These are phyloP conservation scores for Centrapalus pauciflorus DNA, from an alignment of 129 eudicot species.

Conservation along the genomic window DNA sequence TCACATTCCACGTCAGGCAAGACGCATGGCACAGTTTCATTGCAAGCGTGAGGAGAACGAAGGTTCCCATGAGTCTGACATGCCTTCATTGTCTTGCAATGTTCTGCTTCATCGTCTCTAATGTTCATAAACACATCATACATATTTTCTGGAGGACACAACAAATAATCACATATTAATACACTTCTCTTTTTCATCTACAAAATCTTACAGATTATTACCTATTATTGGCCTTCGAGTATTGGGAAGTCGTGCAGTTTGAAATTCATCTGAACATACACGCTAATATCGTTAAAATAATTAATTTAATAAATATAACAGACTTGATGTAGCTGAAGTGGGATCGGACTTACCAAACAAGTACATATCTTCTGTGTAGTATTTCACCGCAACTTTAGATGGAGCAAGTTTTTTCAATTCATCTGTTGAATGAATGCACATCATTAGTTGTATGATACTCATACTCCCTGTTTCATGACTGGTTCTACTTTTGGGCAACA, in stretches of 20 bases:
- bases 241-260: constrained; percentile 70
- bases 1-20: constrained; percentile 61
- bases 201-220: no score
- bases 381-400: constrained; percentile 74
- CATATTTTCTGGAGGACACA: constrained; percentile 71
- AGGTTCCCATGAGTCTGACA: constrained; percentile 93
- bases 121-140: constrained; percentile 89
- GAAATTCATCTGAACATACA: constrained; percentile 62
- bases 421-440: constrained; percentile 38
- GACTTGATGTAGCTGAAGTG: not conserved
- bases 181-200: not conserved
- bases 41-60: constrained; percentile 73
- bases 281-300: not conserved
- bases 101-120: constrained; percentile 99
- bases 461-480: not conserved
- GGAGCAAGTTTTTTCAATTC: constrained; percentile 72
- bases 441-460: constrained; percentile 9
- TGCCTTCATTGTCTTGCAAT: constrained; percentile 98
- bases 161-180: not conserved
- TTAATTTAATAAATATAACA: not conserved
- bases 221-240: constrained; percentile 90
- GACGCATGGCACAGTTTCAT: constrained; percentile 29
- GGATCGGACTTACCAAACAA: constrained; percentile 67
- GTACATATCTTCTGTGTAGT: constrained; percentile 85
- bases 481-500: not conserved